Base-by-base conservation (phyloP, 352 stramenopile genomes). In the Aphanomyces cochlioides region DNA sequence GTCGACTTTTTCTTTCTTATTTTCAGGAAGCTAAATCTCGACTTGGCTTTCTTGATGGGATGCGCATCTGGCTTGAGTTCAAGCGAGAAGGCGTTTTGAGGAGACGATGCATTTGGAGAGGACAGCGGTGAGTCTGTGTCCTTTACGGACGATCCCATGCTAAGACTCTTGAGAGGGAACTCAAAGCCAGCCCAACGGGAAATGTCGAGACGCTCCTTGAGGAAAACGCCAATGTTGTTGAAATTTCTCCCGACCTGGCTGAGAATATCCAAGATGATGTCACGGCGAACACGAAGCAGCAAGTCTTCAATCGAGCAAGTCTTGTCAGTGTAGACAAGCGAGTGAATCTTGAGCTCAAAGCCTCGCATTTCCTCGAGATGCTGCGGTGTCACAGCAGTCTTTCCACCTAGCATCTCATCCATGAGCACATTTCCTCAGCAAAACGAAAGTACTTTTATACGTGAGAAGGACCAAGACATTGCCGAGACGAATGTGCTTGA, bases 301-400 rank as follows among this genome's bases (percentile, higher is more conserved):
- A 95, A 72, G 57, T 95, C 85, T 38, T 80, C 56, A 4, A 90
- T 60, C n/a, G 85, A 90, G 47, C 87, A 95, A 37, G 84, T 90
- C 74, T 95, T 95, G 72, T 95, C 84, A 50, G 82, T 90, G 73
- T 95, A 95, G 56, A 95, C 87, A 38, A 95, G 80, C 19, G 87
- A 82, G 54, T 91, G 87, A 37, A 91, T 84, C 73, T 95, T 95
- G 73, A 95, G 75, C 66, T 90, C 82, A 57, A 95, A 91, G 7
- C 87, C 87, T 4, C 85, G 81, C 84, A 95, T 90, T 53, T 95
- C 87, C 79, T 95, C 87, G 0, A 95, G 72, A n/a, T 79, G 69
- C 58, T 89, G 81, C 7, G 28, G 47, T n/a, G 36, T 17, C 47
- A 38, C 34, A 4, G 37, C 34, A 38, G 47, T 28, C 40, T 70